Evolutionary conservation across 2,329 filamentous ascomycete species (phyloP), one percentile per base, ranked within the genome.

Genomic region (Stemphylium lycopersici): DNA sequence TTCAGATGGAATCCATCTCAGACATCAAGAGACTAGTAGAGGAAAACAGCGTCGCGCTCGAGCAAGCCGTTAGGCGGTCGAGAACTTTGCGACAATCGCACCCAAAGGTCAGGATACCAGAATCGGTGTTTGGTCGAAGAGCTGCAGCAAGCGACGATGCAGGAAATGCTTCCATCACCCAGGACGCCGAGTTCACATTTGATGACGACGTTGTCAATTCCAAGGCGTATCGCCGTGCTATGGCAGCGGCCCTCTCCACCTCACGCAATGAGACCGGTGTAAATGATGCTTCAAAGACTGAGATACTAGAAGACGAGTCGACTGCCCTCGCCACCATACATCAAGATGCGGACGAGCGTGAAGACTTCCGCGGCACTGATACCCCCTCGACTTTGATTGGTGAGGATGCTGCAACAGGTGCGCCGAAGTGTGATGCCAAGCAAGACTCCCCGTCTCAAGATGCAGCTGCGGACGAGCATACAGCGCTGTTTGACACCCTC

Each of bases 1-100:
- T 74, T n/a, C 72, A 73, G 39, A 72, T 72, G 67, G 67, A 73
- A 52, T 73, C 70, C 3, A 64, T 74, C 48, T 56, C 63, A 15
- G 71, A 74, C 15, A 70, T 74, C 20, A 66, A 63, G 52, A 61
- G 61, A 45, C 52, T 74, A 10, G 57, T 74, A 2, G 53, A 64
- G 24, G 63, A 69, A 8, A 74, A 73, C 33, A 69, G 62, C 42
- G 51, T 52, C 15, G 65, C 61, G 31, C 55, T 74, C 8, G 65
- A 71, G 11, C 55, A 63, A 38, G 61, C 72, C 11, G 63, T 67
- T 6, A 66, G 60, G 45, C 58, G 68, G 5, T 70, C 69, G 5
- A 65, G 51, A 15, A 66, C 65, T 10, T 38, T 72, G 7, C 63
- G 67, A 5, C 57, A 63, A 22, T 59, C 65, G 22, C 67, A 71